Percentiles rank a stretch among this genome's conserved stretches.
These are phyloP conservation scores for Debaryomyces hansenii DNA, from an alignment of 805 yeast species.

Conservation along the genomic window DNA sequence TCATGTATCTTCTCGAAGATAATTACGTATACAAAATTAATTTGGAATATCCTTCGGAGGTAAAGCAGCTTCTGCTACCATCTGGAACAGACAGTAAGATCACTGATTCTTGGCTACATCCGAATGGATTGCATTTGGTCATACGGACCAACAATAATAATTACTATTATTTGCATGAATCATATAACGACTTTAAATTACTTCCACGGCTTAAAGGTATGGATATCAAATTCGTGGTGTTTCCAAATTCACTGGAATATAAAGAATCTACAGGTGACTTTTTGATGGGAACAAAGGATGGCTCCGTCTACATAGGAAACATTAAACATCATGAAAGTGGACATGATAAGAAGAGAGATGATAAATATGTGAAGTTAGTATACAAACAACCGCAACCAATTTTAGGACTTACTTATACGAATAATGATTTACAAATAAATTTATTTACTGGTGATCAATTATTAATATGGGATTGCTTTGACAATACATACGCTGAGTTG, in stretches of 20 bases:
- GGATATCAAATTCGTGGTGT: constrained; percentile 24
- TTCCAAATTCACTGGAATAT: constrained; percentile 10
- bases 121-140: constrained; percentile 35
- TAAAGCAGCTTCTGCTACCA: constrained; percentile 23
- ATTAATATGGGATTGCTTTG: constrained; percentile 36
- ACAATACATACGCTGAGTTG: constrained; percentile 27
- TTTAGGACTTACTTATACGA: constrained; percentile 7
- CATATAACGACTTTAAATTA: constrained; percentile 31
- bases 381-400: constrained; percentile 14
- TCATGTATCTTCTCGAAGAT: constrained; percentile 31
- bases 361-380: constrained; percentile 29
- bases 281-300: constrained; percentile 29
- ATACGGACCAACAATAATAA: constrained; percentile 22
- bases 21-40: constrained; percentile 28
- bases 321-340: constrained; percentile 28
- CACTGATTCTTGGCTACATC: constrained; percentile 37
- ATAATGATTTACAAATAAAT: constrained; percentile 23
- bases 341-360: constrained; percentile 34
- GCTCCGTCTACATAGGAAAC: constrained; percentile 23
- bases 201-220: constrained; percentile 33
- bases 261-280: constrained; percentile 27
- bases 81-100: constrained; percentile 12
- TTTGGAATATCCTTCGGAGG: constrained; percentile 35
- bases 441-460: constrained; percentile 16
- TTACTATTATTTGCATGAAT: constrained; percentile 32